These are phyloP conservation scores for Acacia acuminata DNA, from an alignment of 306 rosid genomes.

Conservation along the genomic window DNA sequence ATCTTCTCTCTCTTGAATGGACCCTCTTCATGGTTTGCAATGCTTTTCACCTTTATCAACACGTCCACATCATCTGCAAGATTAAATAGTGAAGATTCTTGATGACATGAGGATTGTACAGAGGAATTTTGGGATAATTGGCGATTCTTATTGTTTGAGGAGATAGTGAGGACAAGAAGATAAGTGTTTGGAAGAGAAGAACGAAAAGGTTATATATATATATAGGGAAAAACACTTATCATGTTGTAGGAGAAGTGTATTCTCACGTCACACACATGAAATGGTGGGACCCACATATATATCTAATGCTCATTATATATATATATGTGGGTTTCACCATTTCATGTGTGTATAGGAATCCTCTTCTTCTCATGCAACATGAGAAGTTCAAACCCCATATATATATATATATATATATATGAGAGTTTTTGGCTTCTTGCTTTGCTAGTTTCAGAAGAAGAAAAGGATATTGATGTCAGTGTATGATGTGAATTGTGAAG, in stretches of 20 bases:
- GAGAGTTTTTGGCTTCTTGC: not conserved
- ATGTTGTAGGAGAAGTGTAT: too few relatives aligned
- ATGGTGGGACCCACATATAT: too few relatives aligned
- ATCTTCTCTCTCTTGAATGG: conserved; percentile 73
- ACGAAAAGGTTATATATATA: not conserved
- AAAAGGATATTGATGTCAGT: not conserved
- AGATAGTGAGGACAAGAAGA: not conserved
- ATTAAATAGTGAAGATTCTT: conserved; percentile 46
- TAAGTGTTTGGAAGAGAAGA: not conserved
- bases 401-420: not conserved
- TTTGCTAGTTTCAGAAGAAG: not conserved
- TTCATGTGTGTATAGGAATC: too few relatives aligned
- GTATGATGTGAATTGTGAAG: not conserved
- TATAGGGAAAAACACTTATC: too few relatives aligned
- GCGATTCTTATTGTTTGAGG: conserved; percentile 48
- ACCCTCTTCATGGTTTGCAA: conserved; percentile 76
- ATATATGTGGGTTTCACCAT: too few relatives aligned
- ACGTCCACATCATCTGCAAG: conserved; percentile 68
- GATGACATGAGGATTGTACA: conserved; percentile 6
- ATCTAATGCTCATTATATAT: too few relatives aligned
- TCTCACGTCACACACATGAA: too few relatives aligned
- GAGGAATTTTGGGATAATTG: conserved; percentile 7
- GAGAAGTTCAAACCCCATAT: too few relatives aligned
- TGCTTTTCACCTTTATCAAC: conserved; percentile 55
- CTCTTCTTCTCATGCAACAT: too few relatives aligned